Evolutionary conservation across 1,284 basidiomycete genomes (phyloP), one percentile per base, ranked within the genome.

Genomic region (Laetiporus sulphureus): DNA sequence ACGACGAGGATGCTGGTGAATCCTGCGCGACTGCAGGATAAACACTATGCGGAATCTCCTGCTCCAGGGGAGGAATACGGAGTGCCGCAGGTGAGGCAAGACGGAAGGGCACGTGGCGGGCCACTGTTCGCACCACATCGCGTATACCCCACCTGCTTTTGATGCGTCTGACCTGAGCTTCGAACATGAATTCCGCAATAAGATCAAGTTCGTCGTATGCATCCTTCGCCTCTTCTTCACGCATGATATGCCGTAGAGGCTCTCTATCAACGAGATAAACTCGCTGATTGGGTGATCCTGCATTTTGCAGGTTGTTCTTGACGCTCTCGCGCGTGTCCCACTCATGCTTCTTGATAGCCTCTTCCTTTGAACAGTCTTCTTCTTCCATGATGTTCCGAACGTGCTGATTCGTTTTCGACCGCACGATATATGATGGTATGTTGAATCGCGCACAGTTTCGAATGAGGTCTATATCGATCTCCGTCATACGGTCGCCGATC

Each of bases 191-290:
- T 7, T 38, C 25, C 3, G 4, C 18, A 10, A 38, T 15, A 7
- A 41, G 21, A 7, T 41, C 32, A 10, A 18, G n/a, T 32, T 41
- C 39, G 39, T 41, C 21, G 8, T 27, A 6, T 16, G 22, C 5
- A 8, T 35, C 16, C 12, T 3, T 6, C 23, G 15, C 8, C 20
- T 21, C 5, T 11, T 34, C 12, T 8, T 27, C 32, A 1, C n/a
- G 19, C 3, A 10, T 23, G 24, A 41, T 19, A 10, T 16, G 18
- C n/a, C 36, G 16, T 27, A 42, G 20, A 11, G 24, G 25, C 16
- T 32, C 21, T 18, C 27, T 42, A 18, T 37, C 35, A 19, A 42
- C 36, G 15, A 42, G 4, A 18, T 42, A 38, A 2, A 42, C 41
- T 10, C 36, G 34, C 36, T 42, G 41, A 6, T 31, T 15, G 5